These are phyloP conservation scores for Fusarium sp. DNA, from an alignment of 2,329 filamentous ascomycete genomes.

Conservation along the genomic window DNA sequence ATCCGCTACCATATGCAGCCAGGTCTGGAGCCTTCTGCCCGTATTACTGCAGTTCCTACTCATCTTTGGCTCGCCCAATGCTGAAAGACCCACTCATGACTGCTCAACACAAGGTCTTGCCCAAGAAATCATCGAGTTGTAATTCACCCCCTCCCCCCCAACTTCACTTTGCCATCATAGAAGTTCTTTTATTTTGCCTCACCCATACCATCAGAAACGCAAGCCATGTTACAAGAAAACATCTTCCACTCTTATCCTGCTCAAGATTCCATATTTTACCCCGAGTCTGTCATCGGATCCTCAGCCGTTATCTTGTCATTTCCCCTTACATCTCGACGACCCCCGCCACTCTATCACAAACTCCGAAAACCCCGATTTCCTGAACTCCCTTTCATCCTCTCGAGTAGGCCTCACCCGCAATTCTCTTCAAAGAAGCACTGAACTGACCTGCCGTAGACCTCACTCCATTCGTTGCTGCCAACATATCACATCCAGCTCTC, in stretches of 20 bases:
- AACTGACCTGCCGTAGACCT: not conserved
- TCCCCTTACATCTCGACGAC: not conserved
- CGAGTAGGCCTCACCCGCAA: not conserved
- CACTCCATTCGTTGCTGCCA: not conserved
- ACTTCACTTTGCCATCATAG: not conserved
- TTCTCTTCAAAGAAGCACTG: rapidly evolving
- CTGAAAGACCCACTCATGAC: not conserved
- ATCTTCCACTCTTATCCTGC: rapidly evolving
- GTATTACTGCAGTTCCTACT: not conserved
- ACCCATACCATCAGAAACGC: not conserved
- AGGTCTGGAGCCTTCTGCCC: not conserved
- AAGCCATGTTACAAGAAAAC: not conserved
- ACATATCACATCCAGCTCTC: not conserved
- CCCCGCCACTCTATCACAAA: not conserved
- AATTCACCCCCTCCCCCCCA: not conserved
- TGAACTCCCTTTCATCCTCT: not conserved
- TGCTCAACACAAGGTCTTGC: not conserved
- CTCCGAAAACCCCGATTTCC: no score
- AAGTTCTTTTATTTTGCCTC: not conserved
- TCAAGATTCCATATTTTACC: not conserved
- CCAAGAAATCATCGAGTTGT: not conserved
- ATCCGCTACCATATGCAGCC: not conserved
- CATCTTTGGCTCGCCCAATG: not conserved
- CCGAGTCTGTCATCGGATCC: not conserved
- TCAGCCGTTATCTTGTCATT: no score